Conservation (phyloP, 2,329 filamentous ascomycete genomes). For the Xylariales sp. region DNA sequence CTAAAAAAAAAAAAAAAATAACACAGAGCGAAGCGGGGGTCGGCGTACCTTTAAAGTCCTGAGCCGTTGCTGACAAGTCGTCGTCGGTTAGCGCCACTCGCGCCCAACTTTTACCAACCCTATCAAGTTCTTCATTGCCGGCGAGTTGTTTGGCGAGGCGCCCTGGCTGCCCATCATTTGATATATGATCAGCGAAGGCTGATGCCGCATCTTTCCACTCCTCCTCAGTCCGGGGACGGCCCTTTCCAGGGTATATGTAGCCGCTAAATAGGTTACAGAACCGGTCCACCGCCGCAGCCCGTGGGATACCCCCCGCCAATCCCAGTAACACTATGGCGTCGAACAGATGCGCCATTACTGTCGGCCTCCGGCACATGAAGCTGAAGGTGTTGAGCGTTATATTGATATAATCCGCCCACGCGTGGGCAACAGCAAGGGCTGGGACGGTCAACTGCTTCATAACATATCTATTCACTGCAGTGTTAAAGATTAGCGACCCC, state of each 20-base stretch:
- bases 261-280: not conserved
- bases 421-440: not conserved
- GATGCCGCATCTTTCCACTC: not conserved
- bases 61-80: not conserved
- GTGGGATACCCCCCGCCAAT: not conserved
- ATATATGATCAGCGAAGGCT: too few species aligned
- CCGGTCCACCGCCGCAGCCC: not conserved
- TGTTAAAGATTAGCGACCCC: not conserved
- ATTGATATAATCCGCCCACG: conserved; percentile 2
- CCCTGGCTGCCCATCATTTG: too few species aligned
- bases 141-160: too few species aligned
- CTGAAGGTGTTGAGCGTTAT: not conserved
- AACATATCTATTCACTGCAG: not conserved
- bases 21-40: not conserved
- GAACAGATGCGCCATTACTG: not conserved
- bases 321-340: not conserved
- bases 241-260: not conserved
- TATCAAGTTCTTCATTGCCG: too few species aligned
- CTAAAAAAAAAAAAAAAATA: not conserved
- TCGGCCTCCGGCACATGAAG: too few species aligned
- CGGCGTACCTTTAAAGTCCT: not conserved
- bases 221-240: not conserved
- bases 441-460: not conserved
- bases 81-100: not conserved
- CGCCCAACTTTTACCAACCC: not conserved